Conservation (phyloP, 2,329 filamentous ascomycete species). For the Fusarium neocosmosporiellum region DNA sequence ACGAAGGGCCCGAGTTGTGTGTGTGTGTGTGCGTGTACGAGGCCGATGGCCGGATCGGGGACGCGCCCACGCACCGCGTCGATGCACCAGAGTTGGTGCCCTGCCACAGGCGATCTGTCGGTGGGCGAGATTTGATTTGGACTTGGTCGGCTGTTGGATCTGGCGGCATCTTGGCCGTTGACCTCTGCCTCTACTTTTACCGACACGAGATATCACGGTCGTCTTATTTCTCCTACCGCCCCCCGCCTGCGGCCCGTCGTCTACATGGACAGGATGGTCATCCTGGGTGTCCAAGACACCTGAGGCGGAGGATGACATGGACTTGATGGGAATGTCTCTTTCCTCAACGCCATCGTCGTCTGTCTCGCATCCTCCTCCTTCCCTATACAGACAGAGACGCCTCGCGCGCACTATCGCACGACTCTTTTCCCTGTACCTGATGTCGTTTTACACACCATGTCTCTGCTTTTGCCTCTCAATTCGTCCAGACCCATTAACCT, state of each 20-base stretch:
- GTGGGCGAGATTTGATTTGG: neutral
- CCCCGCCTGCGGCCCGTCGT: constrained; percentile 5
- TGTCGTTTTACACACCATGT: constrained; percentile 46
- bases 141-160: neutral
- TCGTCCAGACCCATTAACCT: constrained; percentile 29
- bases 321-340: neutral
- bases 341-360: neutral
- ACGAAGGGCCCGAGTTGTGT: neutral
- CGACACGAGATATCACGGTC: constrained; percentile 16
- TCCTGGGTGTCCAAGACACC: constrained; percentile 1
- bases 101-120: constrained; percentile 1
- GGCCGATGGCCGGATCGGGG: constrained; percentile 5
- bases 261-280: neutral
- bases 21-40: neutral
- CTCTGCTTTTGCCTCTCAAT: constrained; percentile 35
- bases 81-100: neutral
- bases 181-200: neutral
- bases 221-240: constrained; percentile 23
- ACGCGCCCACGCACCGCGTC: constrained; percentile 16
- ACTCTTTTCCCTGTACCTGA: constrained; percentile 28
- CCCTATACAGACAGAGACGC: constrained; percentile 7
- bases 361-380: constrained; percentile 1
- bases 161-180: neutral
- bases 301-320: neutral
- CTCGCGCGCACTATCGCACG: constrained; percentile 25